These are phyloP conservation scores for Lodderomyces orthopsilosis DNA, from an alignment of 1,139 yeast genomes.

Conservation along the genomic window DNA sequence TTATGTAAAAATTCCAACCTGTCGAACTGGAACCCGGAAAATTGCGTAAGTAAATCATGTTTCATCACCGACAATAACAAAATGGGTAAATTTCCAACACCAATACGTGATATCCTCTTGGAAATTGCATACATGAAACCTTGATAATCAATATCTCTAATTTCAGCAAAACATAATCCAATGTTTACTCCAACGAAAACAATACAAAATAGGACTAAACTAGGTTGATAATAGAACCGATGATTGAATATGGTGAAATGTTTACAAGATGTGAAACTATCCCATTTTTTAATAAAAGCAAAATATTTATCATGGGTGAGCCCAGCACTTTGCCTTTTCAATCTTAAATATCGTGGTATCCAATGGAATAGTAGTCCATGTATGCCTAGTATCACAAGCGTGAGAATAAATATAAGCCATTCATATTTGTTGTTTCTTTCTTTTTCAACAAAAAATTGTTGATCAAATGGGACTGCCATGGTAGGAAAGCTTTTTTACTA, in stretches of 20 bases:
- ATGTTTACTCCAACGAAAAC: conserved; percentile 28
- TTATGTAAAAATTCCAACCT: conserved; percentile 39
- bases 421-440: conserved; percentile 33
- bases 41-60: conserved; percentile 36
- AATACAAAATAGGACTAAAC: conserved; percentile 28
- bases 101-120: conserved; percentile 41
- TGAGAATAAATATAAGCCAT: conserved; percentile 32
- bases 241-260: conserved; percentile 19
- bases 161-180: conserved; percentile 25
- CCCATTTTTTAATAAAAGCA: conserved; percentile 27
- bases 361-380: conserved; percentile 45
- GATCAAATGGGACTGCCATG: conserved; percentile 18
- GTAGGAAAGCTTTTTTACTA: too few species aligned
- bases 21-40: conserved; percentile 45
- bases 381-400: conserved; percentile 23
- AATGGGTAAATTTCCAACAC: conserved; percentile 40
- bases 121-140: conserved; percentile 39
- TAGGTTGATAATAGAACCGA: conserved; percentile 39
- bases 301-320: conserved; percentile 18
- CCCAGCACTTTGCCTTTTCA: conserved; percentile 5
- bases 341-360: conserved; percentile 31
- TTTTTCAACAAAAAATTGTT: conserved; percentile 34
- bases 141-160: conserved; percentile 38
- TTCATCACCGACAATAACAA: conserved; percentile 36
- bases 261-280: conserved; percentile 26